Evolutionary conservation across 2,329 filamentous ascomycete genomes (phyloP).

Genomic region (Pyricularia grisea): DNA sequence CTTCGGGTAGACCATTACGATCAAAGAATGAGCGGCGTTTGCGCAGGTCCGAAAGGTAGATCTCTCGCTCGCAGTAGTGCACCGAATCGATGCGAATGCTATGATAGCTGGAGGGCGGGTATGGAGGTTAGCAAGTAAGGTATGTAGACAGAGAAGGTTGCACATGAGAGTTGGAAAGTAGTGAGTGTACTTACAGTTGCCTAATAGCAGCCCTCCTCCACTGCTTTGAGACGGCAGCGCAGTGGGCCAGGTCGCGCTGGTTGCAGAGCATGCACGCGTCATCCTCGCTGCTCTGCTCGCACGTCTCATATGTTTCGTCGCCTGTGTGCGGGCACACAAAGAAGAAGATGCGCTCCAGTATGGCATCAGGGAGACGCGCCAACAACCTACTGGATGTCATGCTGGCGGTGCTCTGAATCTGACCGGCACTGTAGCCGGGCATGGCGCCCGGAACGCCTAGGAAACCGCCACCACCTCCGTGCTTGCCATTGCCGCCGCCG

Average conservation of each 20-base stretch:
- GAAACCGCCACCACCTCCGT: background rate
- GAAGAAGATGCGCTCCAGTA: slow-evolving; percentile 69
- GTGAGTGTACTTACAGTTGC: slow-evolving; percentile 46
- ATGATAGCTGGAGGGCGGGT: slow-evolving; percentile 52
- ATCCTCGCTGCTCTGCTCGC: slow-evolving; percentile 69
- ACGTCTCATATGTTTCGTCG: slow-evolving; percentile 72
- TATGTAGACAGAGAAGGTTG: background rate
- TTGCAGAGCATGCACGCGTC: slow-evolving; percentile 91
- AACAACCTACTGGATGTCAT: slow-evolving; percentile 32
- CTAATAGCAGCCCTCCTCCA: slow-evolving; percentile 52
- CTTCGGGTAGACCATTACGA: slow-evolving; percentile 70
- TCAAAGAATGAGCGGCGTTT: slow-evolving; percentile 65
- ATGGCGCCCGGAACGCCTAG: background rate
- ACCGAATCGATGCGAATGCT: slow-evolving; percentile 90
- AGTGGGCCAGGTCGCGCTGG: slow-evolving; percentile 77
- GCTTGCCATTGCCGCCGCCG: background rate
- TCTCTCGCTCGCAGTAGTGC: slow-evolving; percentile 87
- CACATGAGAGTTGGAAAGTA: background rate
- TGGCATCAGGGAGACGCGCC: slow-evolving; percentile 50
- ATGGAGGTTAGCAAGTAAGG: slow-evolving; percentile 8
- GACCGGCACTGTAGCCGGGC: background rate
- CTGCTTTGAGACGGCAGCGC: slow-evolving; percentile 60
- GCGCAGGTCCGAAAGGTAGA: slow-evolving; percentile 67
- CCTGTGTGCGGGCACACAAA: slow-evolving; percentile 74
- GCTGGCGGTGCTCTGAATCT: slow-evolving; percentile 13